Conservation (phyloP, 768 basidiomycete species). For the Mycena chlorophos region DNA sequence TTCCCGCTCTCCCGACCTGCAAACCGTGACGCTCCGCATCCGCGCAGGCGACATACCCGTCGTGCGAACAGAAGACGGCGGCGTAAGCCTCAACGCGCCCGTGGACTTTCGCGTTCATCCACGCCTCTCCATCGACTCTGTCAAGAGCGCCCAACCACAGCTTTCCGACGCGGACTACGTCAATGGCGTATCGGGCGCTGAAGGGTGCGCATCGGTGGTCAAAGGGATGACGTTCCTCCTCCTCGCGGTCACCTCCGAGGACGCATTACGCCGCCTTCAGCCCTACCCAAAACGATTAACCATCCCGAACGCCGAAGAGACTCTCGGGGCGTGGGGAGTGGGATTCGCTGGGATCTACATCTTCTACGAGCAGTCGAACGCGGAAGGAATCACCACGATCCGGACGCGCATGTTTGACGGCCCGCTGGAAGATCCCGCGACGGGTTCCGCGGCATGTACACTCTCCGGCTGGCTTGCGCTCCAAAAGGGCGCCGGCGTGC, state of each 20-base stretch:
- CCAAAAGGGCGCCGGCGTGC: slow-evolving; percentile 37
- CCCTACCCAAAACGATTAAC: slow-evolving; percentile 27
- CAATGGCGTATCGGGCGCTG: slow-evolving; percentile 35
- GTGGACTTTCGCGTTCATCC: slow-evolving; percentile 43
- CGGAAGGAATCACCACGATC: slow-evolving; percentile 30
- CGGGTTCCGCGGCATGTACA: slow-evolving; percentile 47
- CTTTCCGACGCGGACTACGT: slow-evolving; percentile 36
- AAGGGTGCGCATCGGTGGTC: slow-evolving; percentile 44
- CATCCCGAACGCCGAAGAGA: slow-evolving; percentile 19
- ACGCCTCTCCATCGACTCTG: slow-evolving; percentile 25
- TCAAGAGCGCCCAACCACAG: slow-evolving; percentile 32
- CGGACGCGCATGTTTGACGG: slow-evolving; percentile 45
- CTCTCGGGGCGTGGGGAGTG: slow-evolving; percentile 39
- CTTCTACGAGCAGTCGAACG: slow-evolving; percentile 29
- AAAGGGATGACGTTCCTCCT: slow-evolving; percentile 49
- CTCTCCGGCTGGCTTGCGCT: slow-evolving; percentile 41
- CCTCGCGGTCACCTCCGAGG: slow-evolving; percentile 38
- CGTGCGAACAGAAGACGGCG: slow-evolving; percentile 23
- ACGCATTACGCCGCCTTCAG: slow-evolving; percentile 36
- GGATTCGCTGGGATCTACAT: slow-evolving; percentile 39
- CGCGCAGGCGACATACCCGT: slow-evolving; percentile 47
- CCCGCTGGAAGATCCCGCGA: slow-evolving; percentile 45
- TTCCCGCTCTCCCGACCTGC: slow-evolving; percentile 21
- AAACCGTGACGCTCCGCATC: slow-evolving; percentile 34
- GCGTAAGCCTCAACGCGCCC: slow-evolving; percentile 39